Base-by-base conservation (phyloP, 441 rosid species). In the Flueggea neowawraea region DNA sequence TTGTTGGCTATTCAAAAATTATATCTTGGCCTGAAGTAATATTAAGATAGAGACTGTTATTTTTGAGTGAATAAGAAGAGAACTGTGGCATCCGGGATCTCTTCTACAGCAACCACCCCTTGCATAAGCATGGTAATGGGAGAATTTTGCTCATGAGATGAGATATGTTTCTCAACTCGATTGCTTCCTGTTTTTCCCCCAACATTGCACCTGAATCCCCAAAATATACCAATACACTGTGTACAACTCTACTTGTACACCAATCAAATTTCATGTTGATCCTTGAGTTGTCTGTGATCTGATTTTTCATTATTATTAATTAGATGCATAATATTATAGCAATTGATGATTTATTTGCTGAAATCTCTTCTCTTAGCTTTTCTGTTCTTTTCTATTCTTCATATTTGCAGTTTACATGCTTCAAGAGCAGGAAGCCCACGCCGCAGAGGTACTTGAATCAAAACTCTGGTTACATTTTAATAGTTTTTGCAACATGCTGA, bases 351-450 rank as follows among this genome's bases (percentile, higher is more conserved):
- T 17, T 14, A 4, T 10, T 15, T 11, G 10, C 8, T 13, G 44
- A 15, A 51, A 63, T 59, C 15, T 54, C 13, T 57, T 41, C 17
- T 62, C 57, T 55, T 58, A 55, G 62, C 41, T 58, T 64, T 58
- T 66, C 36, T 22, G 28, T 16, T 41, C 45, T 65, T 57, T 57
- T 33, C 16, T 51, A 10, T 55, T 64, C 49, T 64, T 48, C 12
- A 36, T 64, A 66, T 50, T 61, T 69, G 70, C 63, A 94, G 97
- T 81, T 66, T 88, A 71, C 73, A 83, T 82, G 93, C 80, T 94
- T 66, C 97, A 85, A 75, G 97, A 94, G 53, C 96, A 85, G 65
- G 95, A 94, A 63, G 97, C 71, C 51, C 82, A 75, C 74, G 97
- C 98, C 73, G 95, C 90, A 62, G 95, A 90, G 98, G 97, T 94